Evolutionary conservation across 2,329 filamentous ascomycete genomes (phyloP).

Genomic region (Bipolaris bicolor): DNA sequence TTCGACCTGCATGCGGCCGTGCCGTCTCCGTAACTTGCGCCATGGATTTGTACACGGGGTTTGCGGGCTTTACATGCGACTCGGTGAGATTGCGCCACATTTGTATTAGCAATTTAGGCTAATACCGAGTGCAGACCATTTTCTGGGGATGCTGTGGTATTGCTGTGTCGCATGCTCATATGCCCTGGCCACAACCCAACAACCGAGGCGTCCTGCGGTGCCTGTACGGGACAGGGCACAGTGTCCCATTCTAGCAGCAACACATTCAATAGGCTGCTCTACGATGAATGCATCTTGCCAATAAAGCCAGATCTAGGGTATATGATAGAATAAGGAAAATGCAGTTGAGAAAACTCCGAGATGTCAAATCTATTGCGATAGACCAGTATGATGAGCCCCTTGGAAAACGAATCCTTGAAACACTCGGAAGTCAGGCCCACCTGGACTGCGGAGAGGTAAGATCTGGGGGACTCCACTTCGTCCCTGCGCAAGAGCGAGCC

Average conservation of each 20-base stretch:
- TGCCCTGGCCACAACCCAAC: background rate
- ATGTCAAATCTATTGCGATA: background rate
- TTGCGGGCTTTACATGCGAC: conserved; percentile 9
- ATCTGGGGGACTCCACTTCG: conserved; percentile 28
- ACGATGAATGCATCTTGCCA: background rate
- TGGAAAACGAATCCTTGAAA: conserved; percentile 4
- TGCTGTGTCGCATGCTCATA: conserved; percentile 1
- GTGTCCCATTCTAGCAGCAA: background rate
- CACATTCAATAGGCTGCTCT: background rate
- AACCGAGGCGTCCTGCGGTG: background rate
- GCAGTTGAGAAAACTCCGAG: background rate
- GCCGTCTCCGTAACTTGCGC: conserved; percentile 13
- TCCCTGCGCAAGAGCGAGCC: conserved; percentile 26
- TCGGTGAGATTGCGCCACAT: conserved; percentile 4
- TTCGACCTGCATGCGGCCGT: conserved; percentile 19
- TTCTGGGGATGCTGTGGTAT: background rate
- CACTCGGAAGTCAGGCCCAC: conserved; percentile 5
- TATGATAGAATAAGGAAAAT: background rate
- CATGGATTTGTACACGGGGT: background rate
- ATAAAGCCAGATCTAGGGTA: background rate
- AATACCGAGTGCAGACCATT: background rate
- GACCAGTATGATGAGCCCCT: background rate
- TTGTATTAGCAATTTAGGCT: conserved; percentile 11
- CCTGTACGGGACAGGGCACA: conserved; percentile 3
- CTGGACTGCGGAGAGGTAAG: conserved; percentile 11